Evolutionary conservation across 352 stramenopile species (phyloP), one percentile per base, ranked within the genome.

Genomic region (Pythium dissimile): DNA sequence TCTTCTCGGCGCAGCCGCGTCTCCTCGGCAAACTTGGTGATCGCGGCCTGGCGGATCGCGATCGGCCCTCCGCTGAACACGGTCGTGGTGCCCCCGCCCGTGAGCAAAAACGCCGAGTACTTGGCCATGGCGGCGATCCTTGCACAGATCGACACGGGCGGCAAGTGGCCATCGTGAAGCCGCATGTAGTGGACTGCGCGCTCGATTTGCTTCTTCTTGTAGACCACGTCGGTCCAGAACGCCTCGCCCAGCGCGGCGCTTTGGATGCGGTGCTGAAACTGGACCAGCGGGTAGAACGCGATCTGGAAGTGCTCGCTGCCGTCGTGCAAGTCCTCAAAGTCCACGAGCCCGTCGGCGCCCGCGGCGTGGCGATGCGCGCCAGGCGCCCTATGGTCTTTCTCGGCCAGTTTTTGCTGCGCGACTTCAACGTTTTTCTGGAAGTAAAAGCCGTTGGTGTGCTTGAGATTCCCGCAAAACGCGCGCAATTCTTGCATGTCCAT

Each of bases 221-320:
- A 62, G 11, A 71, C 46, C 2, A 75, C 56, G 15, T 56, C 13
- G 15, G 64, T 42, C 77, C 80, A 89, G 28, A 87, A 82, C 2
- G 50, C 47, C 55, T 88, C 74, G 7, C 77, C 80, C 21, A 88
- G 50, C 12, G 75, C 67, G 24, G 67, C 71, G 1, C 45, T 39
- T 5, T 70, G 80, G 7, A 86, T 72, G 32, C 86, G 86, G 42
- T 74, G 67, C 57, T 89, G 80, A 21, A 89, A 69, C 27, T 89
- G 76, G 30, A 83, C 16, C 30, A 89, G 74, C 9, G 80, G 80
- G 45, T 81, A 89, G 59, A 89, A 88, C 5, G 80, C 80, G 1
- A 76, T 62, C 31, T 80, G 77, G 50, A 87, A 89, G 41, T 86
- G 70, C 15, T 64, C 34, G 30, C 63, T 80, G 5, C 74, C 72